Evolutionary conservation across 2,329 filamentous ascomycete genomes (phyloP).

Genomic region (Talaromyces amestolkiae): DNA sequence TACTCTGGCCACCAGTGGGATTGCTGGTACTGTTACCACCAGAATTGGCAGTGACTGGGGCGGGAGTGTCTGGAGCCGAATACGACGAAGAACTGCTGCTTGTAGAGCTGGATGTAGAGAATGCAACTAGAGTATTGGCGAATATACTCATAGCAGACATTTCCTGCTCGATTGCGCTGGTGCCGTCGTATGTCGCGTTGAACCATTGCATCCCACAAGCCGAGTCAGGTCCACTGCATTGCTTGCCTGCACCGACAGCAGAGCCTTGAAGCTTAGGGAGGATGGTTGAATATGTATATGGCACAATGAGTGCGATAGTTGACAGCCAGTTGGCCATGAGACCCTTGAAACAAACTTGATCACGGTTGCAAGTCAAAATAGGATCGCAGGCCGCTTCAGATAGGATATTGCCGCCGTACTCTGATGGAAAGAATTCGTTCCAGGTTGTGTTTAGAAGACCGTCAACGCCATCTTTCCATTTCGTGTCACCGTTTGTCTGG

Average conservation of each 20-base stretch:
- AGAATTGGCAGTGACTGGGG: constrained; percentile 46
- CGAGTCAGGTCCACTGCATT: constrained; percentile 52
- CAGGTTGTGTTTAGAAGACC: constrained; percentile 54
- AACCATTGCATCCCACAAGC: constrained; percentile 55
- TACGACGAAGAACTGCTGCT: constrained; percentile 11
- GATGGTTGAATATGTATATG: constrained; percentile 53
- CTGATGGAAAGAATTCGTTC: constrained; percentile 50
- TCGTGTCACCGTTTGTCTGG: constrained; percentile 36
- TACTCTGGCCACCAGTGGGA: constrained; percentile 41
- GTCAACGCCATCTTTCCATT: constrained; percentile 54
- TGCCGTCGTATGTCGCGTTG: constrained; percentile 36
- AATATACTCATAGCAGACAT: constrained; percentile 43
- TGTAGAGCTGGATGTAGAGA: constrained; percentile 19
- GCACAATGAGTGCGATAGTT: constrained; percentile 56
- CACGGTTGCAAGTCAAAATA: constrained; percentile 56
- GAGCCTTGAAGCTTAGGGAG: constrained; percentile 54
- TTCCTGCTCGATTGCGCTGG: constrained; percentile 40
- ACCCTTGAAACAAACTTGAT: constrained; percentile 65
- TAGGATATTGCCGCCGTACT: constrained; percentile 53
- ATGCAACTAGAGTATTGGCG: constrained; percentile 30
- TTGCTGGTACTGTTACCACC: constrained; percentile 59
- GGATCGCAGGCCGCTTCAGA: constrained; percentile 61
- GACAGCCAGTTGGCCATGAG: constrained; percentile 63
- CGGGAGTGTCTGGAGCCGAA: constrained; percentile 26
- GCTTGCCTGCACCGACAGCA: constrained; percentile 54